Conservation (phyloP, 1,284 basidiomycete genomes). For the Apiotrichum sp. region DNA sequence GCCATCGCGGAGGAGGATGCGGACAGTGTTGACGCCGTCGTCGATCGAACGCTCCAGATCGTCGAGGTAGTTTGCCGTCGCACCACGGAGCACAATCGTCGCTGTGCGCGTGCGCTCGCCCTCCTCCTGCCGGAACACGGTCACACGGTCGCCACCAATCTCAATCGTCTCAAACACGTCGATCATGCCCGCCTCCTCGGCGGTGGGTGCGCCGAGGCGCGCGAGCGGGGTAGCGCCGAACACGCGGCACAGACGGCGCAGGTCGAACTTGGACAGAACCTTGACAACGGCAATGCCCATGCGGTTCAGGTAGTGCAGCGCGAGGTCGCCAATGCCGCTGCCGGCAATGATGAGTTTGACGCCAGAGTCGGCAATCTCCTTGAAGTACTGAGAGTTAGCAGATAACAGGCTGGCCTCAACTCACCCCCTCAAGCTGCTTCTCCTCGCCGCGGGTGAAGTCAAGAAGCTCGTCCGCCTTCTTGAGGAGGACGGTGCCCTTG, state of each 20-base stretch:
- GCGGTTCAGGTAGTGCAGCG: constrained; percentile 94
- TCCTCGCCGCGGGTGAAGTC: constrained; percentile 96
- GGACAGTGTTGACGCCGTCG: constrained; percentile 96
- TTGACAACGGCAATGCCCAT: constrained; percentile 92
- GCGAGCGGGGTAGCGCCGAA: constrained; percentile 95
- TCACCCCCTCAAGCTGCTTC: constrained; percentile 84
- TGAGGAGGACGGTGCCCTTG: constrained; percentile 95
- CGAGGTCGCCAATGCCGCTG: constrained; percentile 87
- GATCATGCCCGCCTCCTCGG: constrained; percentile 91
- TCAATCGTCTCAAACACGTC: constrained; percentile 94
- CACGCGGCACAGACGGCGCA: constrained; percentile 87
- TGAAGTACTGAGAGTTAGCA: constrained; percentile 65
- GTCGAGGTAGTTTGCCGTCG: constrained; percentile 89
- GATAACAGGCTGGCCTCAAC: constrained; percentile 9
- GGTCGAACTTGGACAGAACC: constrained; percentile 96
- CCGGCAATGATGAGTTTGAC: constrained; percentile 92
- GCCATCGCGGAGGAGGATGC: constrained; percentile 83
- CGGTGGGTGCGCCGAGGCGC: constrained; percentile 87
- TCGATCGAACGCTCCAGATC: constrained; percentile 94
- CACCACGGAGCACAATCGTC: constrained; percentile 93
- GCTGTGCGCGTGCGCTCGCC: constrained; percentile 80
- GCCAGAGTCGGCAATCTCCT: constrained; percentile 94
- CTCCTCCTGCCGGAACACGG: constrained; percentile 76
- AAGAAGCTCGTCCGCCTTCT: constrained; percentile 92
- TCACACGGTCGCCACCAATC: constrained; percentile 96